These are phyloP conservation scores for Apostasia ramifera DNA, from an alignment of 106 monocot species.

Conservation along the genomic window DNA sequence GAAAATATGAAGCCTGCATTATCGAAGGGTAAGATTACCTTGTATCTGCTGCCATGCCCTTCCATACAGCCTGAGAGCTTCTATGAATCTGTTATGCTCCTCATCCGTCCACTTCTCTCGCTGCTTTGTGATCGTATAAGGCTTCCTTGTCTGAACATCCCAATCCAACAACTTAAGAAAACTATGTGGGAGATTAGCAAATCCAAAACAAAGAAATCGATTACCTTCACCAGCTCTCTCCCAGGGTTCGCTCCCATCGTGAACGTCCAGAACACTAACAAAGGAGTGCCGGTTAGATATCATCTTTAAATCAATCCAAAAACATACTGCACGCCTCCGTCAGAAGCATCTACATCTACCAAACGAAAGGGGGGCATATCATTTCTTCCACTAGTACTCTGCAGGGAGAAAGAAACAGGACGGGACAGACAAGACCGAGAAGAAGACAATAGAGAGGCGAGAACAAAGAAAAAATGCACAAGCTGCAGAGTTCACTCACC, in stretches of 20 bases:
- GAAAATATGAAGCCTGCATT: too few relatives aligned
- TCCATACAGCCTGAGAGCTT: slow-evolving; percentile 40
- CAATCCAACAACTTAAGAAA: background rate
- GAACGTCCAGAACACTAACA: too few relatives aligned
- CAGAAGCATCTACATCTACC: background rate
- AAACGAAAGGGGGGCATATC: too few relatives aligned
- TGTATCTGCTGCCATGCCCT: slow-evolving; percentile 40
- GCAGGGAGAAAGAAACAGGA: background rate
- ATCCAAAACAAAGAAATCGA: too few relatives aligned
- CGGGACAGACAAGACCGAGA: background rate
- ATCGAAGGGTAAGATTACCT: slow-evolving; percentile 3
- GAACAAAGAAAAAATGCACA: too few relatives aligned
- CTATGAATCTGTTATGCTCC: slow-evolving; percentile 32
- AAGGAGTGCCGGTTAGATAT: too few relatives aligned
- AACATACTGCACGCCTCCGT: too few relatives aligned
- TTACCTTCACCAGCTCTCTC: too few relatives aligned
- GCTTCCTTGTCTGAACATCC: slow-evolving; percentile 21
- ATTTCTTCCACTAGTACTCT: too few relatives aligned
- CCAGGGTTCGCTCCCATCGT: too few relatives aligned
- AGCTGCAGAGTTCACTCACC: background rate
- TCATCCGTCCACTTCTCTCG: slow-evolving; percentile 43
- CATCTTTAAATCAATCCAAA: too few relatives aligned
- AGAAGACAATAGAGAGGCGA: background rate
- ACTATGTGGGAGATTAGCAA: background rate
- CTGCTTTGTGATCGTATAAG: slow-evolving; percentile 47